These are phyloP conservation scores for Chaetomium sp. DNA, from an alignment of 2,329 filamentous ascomycete species.

Conservation along the genomic window DNA sequence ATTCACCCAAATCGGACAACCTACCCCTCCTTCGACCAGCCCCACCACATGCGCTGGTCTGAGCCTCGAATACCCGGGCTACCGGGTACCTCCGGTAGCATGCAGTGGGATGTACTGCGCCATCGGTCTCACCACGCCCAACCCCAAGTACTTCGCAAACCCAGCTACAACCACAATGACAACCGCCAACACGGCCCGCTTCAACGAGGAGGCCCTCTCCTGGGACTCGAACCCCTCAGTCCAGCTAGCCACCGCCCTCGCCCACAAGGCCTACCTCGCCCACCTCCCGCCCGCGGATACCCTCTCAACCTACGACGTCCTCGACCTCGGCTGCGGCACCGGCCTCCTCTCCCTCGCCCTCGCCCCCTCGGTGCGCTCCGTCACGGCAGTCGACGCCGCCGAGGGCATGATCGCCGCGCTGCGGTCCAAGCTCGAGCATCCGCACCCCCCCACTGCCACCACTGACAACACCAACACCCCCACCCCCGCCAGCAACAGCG, in stretches of 20 bases:
- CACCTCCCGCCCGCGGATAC: conserved; percentile 40
- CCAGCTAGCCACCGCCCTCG: conserved; percentile 47
- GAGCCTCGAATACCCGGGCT: neutral
- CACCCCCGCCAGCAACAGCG: conserved; percentile 41
- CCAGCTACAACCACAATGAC: conserved; percentile 13
- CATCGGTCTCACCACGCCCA: neutral
- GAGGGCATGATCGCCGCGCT: conserved; percentile 58
- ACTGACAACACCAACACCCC: neutral
- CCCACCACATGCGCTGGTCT: neutral
- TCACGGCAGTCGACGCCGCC: conserved; percentile 57
- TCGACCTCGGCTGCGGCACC: conserved; percentile 61
- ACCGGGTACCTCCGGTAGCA: neutral
- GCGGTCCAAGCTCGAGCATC: conserved; percentile 45
- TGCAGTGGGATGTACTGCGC: neutral
- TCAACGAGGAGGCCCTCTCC: conserved; percentile 55
- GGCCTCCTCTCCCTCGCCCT: conserved; percentile 55
- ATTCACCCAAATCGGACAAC: neutral
- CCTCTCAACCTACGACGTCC: conserved; percentile 45
- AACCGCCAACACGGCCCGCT: conserved; percentile 47
- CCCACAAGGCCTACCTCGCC: conserved; percentile 48
- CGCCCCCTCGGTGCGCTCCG: conserved; percentile 49
- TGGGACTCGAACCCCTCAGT: conserved; percentile 59
- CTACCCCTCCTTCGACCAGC: neutral
- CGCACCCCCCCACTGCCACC: conserved; percentile 30
- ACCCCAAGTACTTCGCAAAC: neutral